Evolutionary conservation across 352 stramenopile genomes (phyloP), one percentile per base, ranked within the genome.

Genomic region (Phytophthora agathidicida): DNA sequence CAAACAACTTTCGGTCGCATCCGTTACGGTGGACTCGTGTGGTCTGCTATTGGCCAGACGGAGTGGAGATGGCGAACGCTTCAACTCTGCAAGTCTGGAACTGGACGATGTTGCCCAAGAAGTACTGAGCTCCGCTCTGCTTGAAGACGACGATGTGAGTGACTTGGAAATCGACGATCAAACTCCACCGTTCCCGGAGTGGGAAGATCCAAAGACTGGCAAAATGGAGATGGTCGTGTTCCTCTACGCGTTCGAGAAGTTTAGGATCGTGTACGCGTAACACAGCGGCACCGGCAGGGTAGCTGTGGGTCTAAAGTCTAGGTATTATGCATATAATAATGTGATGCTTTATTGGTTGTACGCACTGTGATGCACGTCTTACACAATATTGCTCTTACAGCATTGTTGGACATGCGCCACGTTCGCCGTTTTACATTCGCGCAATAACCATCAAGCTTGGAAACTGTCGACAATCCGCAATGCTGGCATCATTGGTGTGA

Each of bases 241-340:
- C 33, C 50, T 60, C 31, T 66, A 66, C 41, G 49, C 48, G 7
- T 67, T 67, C 36, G 58, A 67, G 16, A 67, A 67, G 45, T 68
- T 68, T 14, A 23, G 37, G 6, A 56, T 68, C 19, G 58, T 62
- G 28, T 66, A 66, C 19, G 57, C 57, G 17, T 66, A 55, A 30
- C 2, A 14, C 37, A 17, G n/a, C n/a, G n/a, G n/a, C n/a, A n/a
- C n/a, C n/a, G n/a, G n/a, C n/a, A n/a, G n/a, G n/a, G n/a, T n/a
- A n/a, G n/a, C n/a, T n/a, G n/a, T n/a, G n/a, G n/a, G n/a, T n/a
- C n/a, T n/a, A n/a, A n/a, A n/a, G n/a, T n/a, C n/a, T n/a, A n/a
- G n/a, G n/a, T n/a, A n/a, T n/a, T n/a, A n/a, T n/a, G n/a, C n/a
- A n/a, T n/a, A n/a, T n/a, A n/a, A n/a, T n/a, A n/a, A n/a, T n/a